Evolutionary conservation across 495 filamentous ascomycete species (phyloP).

Genomic region (Trichoderma asperelloides): DNA sequence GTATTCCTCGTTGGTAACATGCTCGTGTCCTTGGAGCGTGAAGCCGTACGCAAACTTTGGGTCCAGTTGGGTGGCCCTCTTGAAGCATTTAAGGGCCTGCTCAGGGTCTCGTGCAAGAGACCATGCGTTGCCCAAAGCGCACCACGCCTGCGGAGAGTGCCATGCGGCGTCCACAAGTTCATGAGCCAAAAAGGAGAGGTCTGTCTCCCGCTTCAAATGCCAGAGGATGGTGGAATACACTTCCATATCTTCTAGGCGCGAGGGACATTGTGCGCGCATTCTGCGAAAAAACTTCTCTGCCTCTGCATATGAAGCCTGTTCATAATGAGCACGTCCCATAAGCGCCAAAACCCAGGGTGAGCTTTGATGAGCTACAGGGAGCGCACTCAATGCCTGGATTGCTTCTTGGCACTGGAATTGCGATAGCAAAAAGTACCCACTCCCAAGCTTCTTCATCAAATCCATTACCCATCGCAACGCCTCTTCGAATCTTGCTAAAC

Average conservation of each 20-base stretch:
- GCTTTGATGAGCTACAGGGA: conserved; percentile 70
- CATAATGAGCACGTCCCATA: conserved; percentile 81
- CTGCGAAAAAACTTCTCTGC: conserved; percentile 77
- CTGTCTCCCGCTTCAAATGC: conserved; percentile 86
- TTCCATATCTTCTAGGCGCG: conserved; percentile 86
- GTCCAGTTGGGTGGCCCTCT: conserved; percentile 81
- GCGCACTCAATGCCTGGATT: conserved; percentile 55
- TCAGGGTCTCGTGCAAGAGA: conserved; percentile 93
- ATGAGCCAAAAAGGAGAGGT: conserved; percentile 85
- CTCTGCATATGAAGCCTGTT: conserved; percentile 73
- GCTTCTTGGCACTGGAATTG: conserved; percentile 73
- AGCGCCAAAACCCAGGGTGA: conserved; percentile 93
- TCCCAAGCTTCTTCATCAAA: conserved; percentile 71
- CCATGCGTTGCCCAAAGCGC: conserved; percentile 88
- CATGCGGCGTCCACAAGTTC: conserved; percentile 78
- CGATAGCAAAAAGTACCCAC: conserved; percentile 64
- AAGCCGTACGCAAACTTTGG: conserved; percentile 91
- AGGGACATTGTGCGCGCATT: conserved; percentile 65
- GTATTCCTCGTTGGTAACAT: conserved; percentile 93
- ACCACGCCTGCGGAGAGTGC: conserved; percentile 90
- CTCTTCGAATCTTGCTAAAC: conserved; percentile 57
- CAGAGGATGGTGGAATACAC: conserved; percentile 95
- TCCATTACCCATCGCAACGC: conserved; percentile 69
- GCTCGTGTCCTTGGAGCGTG: conserved; percentile 91
- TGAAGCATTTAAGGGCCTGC: conserved; percentile 90